Base-by-base conservation (phyloP, 139 green algal genomes). In the Bryopsis sp. region DNA sequence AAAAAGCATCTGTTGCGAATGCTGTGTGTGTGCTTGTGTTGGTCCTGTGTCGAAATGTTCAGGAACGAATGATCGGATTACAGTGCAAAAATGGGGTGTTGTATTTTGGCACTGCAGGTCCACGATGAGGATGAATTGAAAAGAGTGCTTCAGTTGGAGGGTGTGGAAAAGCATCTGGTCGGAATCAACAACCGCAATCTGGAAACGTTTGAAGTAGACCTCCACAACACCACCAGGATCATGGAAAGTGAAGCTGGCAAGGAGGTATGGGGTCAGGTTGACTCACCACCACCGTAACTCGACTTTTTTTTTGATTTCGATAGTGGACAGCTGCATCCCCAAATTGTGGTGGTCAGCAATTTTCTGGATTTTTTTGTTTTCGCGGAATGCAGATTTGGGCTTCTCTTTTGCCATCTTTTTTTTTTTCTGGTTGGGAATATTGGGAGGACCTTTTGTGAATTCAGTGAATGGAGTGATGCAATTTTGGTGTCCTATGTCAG, bases 111-210 rank as follows among this genome's bases (percentile, higher is more conserved):
- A 35, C 47, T 73, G 1, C 72, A 88, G 76, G 89, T 95, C 22
- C 93, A 98, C 81, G 94, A 87, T 1, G 74, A 87, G 58, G 78
- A 47, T 15, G 95, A 99, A 85, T 80, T 98, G 79, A 81, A 94
- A 67, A 86, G 94, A 26, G 84, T 98, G 69, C 79, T 97, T 57
- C 38, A 79, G 71, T 79, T 98, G 38, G 74, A 85, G 2, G 78
- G 67, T 6, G 68, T 98, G 35, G 84, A 95, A 57, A 69, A 81
- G 0, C 80, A 86, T 71, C 72, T 99, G 47, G 82, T 99, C 60
- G 95, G 95, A 67, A 98, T 99, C 83, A 99, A 99, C 84, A 98
- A 98, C 86, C 82, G 90, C 19, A 86, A 98, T 82, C 82, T 99
- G 71, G 78, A 84, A 36, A 98, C 91, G 11, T 99, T 99, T 77